These are phyloP conservation scores for Lentinula sp. DNA, from an alignment of 768 basidiomycete species.

Conservation along the genomic window DNA sequence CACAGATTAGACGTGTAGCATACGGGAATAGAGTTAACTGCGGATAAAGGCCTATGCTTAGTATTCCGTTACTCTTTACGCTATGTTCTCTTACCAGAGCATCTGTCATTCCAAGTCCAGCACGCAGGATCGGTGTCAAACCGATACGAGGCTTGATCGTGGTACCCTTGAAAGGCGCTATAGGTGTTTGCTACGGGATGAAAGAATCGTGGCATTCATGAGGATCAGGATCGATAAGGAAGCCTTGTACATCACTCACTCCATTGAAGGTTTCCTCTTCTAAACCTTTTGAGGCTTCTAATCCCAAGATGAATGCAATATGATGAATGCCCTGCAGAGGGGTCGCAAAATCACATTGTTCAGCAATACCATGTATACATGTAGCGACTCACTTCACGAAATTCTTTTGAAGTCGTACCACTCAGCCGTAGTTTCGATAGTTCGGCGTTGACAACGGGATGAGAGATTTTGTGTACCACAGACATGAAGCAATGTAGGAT, in stretches of 20 bases:
- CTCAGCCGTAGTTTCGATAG: constrained; percentile 63
- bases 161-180: constrained; percentile 74
- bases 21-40: constrained; percentile 78
- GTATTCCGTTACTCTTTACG: neutral
- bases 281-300: constrained; percentile 72
- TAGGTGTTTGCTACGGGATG: constrained; percentile 59
- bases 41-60: neutral
- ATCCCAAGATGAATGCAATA: constrained; percentile 73
- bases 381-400: constrained; percentile 57
- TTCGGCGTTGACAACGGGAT: constrained; percentile 70
- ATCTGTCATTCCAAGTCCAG: constrained; percentile 91
- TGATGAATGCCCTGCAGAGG: constrained; percentile 62
- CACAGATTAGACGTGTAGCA: constrained; percentile 15
- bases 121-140: constrained; percentile 86
- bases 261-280: constrained; percentile 58
- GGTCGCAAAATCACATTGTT: neutral
- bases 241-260: constrained; percentile 33
- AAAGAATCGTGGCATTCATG: constrained; percentile 2
- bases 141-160: constrained; percentile 74
- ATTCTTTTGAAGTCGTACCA: constrained; percentile 62
- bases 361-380: neutral
- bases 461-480: constrained; percentile 47
- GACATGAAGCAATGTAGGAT: neutral
- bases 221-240: neutral
- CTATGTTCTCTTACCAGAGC: constrained; percentile 43